A percentile compares a stretch with the other conserved stretches of the same genome.
phyloP scores from a whole-genome alignment of 2,329 filamentous ascomycete species.

The Claviceps citrina region DNA sequence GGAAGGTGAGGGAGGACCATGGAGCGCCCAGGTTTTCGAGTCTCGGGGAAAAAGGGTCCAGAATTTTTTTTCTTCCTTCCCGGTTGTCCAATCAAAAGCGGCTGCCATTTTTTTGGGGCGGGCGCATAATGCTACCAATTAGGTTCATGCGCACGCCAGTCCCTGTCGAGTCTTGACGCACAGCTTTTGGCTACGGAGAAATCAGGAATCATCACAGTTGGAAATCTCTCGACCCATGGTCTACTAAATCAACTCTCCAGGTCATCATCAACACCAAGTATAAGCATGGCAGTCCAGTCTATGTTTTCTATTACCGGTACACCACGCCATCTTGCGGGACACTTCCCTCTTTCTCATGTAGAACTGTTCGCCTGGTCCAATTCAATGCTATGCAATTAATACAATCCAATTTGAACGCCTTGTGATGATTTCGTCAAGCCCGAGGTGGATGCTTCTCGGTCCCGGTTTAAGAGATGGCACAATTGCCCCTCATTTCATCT shows the following conservation, averaged over 20 bases:
- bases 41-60: no score
- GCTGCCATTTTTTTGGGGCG: no score
- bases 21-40: no score
- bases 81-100: not conserved
- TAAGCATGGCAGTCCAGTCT: not conserved
- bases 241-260: no score
- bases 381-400: conserved; percentile 5
- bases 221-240: not conserved
- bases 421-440: no score
- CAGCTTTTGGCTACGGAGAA: no score
- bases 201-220: no score
- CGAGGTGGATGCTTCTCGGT: no score
- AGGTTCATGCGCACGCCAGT: no score
- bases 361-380: not conserved
- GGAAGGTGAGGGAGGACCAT: not conserved
- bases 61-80: no score
- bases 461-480: not conserved
- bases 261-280: not conserved
- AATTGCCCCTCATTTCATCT: not conserved
- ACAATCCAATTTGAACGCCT: conserved; percentile 1
- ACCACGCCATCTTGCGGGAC: not conserved
- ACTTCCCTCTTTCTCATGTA: not conserved
- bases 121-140: no score
- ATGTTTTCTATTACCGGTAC: not conserved
- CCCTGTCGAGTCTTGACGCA: no score